Percentiles rank a stretch among this genome's conserved stretches.
phyloP scores from a whole-genome alignment of 345 rosid species.

The Rubroshorea leprosula region DNA sequence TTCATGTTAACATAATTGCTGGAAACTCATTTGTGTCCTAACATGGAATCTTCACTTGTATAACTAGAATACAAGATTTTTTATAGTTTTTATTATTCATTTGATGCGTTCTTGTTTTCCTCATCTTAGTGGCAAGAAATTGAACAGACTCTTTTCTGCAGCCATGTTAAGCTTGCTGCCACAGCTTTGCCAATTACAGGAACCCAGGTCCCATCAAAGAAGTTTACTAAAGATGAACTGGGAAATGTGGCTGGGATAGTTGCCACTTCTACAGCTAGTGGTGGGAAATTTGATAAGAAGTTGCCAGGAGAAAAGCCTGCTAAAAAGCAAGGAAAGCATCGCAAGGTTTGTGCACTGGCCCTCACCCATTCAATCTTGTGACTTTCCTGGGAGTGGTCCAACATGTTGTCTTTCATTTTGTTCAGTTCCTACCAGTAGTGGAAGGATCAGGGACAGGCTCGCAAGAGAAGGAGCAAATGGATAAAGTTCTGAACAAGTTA shows the following conservation, averaged over 20 bases:
- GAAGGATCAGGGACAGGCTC: conserved; percentile 50
- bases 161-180: conserved; percentile 90
- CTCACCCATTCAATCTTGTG: background rate
- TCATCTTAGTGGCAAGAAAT: background rate
- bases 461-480: conserved; percentile 74
- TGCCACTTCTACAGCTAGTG: conserved; percentile 84
- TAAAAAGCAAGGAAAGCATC: conserved; percentile 72
- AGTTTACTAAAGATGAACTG: conserved; percentile 60
- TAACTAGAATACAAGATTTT: too few relatives aligned
- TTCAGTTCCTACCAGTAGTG: conserved; percentile 80
- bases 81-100: background rate
- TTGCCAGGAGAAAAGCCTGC: conserved; percentile 75
- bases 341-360: conserved; percentile 50
- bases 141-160: conserved; percentile 27
- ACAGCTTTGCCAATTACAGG: conserved; percentile 84
- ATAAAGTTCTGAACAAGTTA: conserved; percentile 68
- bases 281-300: conserved; percentile 94
- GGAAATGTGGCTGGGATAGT: conserved; percentile 87
- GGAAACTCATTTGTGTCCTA: too few relatives aligned
- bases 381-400: background rate
- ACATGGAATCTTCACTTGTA: too few relatives aligned
- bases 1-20: too few relatives aligned
- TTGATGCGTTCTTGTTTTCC: background rate
- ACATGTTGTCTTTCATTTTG: background rate
- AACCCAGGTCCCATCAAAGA: conserved; percentile 54